Base-by-base conservation (phyloP, 2,329 filamentous ascomycete genomes). In the Colletotrichum sp. region DNA sequence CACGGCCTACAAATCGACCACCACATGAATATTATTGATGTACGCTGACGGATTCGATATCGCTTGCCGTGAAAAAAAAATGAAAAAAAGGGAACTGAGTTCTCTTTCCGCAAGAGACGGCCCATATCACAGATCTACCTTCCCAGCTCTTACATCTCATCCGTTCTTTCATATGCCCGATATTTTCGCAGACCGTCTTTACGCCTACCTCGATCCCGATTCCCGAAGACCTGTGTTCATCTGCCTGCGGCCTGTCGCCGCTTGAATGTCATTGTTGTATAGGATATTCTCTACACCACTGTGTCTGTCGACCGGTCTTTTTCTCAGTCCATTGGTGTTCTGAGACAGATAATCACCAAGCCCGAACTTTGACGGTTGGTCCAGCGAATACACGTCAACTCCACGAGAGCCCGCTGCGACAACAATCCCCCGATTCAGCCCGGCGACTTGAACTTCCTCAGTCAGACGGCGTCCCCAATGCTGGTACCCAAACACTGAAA, bases 301-400 rank as follows among this genome's bases (percentile, higher is more conserved):
- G 3, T 44, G 0, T 44, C 18, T 44, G 18, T 44, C 9, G 39
- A n/a, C 39, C 0, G 18, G 18, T n/a, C 39, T 3, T 3, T 44
- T 44, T 2, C 39, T 44, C 5, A n/a, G 1, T 44, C 9, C 9
- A n/a, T 10, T 8, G 3, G 39, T 44, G 39, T 5, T 18, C 18
- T n/a, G 16, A 4, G 16, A 18, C 8, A 44, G 8, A 6, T n/a
- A 3, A 0, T 44, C 18, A n/a, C 39, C 18, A 44, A 44, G 39
- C 5, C 18, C 9, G 5, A n/a, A 44, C 18, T 10, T 44, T 5
- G 39, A 6, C 39, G 5, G 9, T 6, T 5, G 5, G 39, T 44
- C 39, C 5, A n/a, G 18, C 18, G 9, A n/a, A n/a, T 44, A 10
- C 39, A 44, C 18, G 39, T 10, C 18, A 18, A 44, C 18, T 49